phyloP scores from a whole-genome alignment of 148 eudicot genomes.

The Polygonum maritimum region DNA sequence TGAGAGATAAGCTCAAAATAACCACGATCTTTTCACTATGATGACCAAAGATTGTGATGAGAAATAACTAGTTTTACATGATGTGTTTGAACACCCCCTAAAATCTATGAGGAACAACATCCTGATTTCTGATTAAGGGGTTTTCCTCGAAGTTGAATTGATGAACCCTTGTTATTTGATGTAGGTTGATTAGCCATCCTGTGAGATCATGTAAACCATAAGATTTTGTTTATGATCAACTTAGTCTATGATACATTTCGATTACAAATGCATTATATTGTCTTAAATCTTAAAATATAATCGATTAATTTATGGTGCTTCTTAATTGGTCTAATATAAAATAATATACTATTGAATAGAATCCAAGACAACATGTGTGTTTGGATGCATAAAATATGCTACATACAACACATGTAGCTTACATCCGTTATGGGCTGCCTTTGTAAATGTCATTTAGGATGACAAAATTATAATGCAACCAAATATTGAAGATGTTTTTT shows the following conservation, averaged over 20 bases:
- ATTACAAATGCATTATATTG: not conserved
- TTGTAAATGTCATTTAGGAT: too few species aligned
- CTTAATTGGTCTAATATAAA: too few species aligned
- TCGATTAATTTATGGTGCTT: too few species aligned
- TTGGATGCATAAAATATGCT: too few species aligned
- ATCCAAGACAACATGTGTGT: too few species aligned
- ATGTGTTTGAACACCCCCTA: not conserved
- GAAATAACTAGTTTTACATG: not conserved
- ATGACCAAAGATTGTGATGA: not conserved
- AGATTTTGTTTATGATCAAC: not conserved
- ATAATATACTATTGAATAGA: too few species aligned
- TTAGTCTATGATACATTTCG: not conserved
- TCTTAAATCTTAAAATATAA: too few species aligned
- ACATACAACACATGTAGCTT: too few species aligned
- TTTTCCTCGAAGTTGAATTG: constrained; percentile 63
- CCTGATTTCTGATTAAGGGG: constrained; percentile 55
- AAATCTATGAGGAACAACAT: constrained; percentile 41
- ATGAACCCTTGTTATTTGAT: constrained; percentile 47
- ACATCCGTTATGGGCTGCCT: too few species aligned
- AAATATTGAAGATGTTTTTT: too few species aligned
- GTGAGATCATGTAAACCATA: not conserved
- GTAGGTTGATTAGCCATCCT: constrained; percentile 65
- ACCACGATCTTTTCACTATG: not conserved
- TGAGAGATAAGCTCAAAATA: not conserved
- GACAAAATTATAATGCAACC: too few species aligned